phyloP scores from a whole-genome alignment of 352 stramenopile species.

The Lagenidium giganteum region DNA sequence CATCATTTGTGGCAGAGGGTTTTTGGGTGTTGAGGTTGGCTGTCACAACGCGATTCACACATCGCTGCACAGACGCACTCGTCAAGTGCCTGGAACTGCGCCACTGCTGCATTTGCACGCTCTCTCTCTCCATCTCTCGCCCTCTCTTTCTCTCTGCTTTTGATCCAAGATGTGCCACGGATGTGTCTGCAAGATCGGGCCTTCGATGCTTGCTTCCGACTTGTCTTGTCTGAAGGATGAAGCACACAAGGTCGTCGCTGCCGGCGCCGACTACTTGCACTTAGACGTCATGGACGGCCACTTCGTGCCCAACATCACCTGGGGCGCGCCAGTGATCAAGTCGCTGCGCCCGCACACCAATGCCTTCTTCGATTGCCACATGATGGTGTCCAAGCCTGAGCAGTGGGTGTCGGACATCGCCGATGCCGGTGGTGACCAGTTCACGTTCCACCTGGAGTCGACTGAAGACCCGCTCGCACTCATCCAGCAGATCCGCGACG shows the following conservation, averaged over 20 bases:
- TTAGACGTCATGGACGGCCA: slow-evolving; percentile 99
- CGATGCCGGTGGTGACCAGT: slow-evolving; percentile 91
- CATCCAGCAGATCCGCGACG: slow-evolving; percentile 81
- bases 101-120: too few relatives aligned
- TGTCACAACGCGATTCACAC: too few relatives aligned
- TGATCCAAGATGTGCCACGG: slow-evolving; percentile 64
- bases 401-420: slow-evolving; percentile 96
- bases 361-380: slow-evolving; percentile 96
- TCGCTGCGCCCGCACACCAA: slow-evolving; percentile 82
- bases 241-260: slow-evolving; percentile 82
- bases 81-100: too few relatives aligned
- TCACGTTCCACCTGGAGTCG: slow-evolving; percentile 96
- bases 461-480: slow-evolving; percentile 62
- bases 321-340: slow-evolving; percentile 95
- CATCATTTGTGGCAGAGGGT: too few relatives aligned
- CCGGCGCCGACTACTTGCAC: slow-evolving; percentile 95
- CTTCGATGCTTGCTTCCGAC: slow-evolving; percentile 93
- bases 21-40: too few relatives aligned
- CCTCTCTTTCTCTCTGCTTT: not conserved
- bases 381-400: slow-evolving; percentile 96
- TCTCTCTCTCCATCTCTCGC: too few relatives aligned
- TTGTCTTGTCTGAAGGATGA: slow-evolving; percentile 92
- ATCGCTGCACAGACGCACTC: too few relatives aligned
- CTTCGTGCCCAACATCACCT: slow-evolving; percentile 98
- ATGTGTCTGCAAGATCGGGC: slow-evolving; percentile 87